A percentile compares a stretch with the other conserved stretches of the same genome.
These are phyloP conservation scores for Colletotrichum shisoi DNA, from an alignment of 2,329 filamentous ascomycete genomes.

Conservation along the genomic window DNA sequence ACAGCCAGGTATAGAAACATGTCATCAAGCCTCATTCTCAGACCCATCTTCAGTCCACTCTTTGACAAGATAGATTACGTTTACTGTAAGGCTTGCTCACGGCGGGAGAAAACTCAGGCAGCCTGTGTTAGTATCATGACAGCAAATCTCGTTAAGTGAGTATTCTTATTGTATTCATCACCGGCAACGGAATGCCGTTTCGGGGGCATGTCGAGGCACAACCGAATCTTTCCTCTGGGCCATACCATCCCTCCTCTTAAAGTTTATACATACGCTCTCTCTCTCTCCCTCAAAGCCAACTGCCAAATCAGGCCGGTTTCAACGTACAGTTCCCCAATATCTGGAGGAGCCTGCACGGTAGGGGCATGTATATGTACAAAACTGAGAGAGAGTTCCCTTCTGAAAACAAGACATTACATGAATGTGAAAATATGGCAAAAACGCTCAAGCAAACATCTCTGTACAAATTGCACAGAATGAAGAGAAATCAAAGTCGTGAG, in stretches of 20 bases:
- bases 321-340: conserved; percentile 10
- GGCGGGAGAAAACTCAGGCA: neutral
- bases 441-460: conserved; percentile 17
- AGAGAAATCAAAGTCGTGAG: conserved; percentile 7
- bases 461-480: neutral
- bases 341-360: neutral
- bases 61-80: too few species aligned
- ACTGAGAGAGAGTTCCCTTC: neutral
- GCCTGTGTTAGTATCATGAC: neutral
- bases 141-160: neutral
- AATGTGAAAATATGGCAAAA: conserved; percentile 13
- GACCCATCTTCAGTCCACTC: too few species aligned
- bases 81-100: neutral
- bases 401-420: conserved; percentile 34
- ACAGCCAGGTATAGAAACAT: too few species aligned
- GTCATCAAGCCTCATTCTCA: too few species aligned
- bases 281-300: neutral
- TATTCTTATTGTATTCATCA: neutral
- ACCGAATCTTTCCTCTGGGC: neutral
- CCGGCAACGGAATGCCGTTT: neutral
- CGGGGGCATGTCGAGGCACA: neutral
- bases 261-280: too few species aligned
- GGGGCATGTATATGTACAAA: conserved; percentile 27
- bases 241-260: neutral
- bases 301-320: neutral